Conservation (phyloP, 2,329 filamentous ascomycete species). For the Zymoseptoria brevis region DNA sequence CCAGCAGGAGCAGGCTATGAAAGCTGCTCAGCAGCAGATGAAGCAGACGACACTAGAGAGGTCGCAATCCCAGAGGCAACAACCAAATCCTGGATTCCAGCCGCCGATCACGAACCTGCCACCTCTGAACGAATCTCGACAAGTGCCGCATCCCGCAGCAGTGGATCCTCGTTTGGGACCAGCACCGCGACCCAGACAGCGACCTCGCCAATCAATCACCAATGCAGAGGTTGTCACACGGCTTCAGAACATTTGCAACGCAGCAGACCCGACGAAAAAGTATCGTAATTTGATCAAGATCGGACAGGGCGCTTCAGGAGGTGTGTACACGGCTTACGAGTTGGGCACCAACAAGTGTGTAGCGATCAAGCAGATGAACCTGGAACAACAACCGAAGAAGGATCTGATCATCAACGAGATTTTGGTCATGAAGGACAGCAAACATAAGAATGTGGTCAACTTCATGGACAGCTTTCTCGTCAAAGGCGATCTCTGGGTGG, state of each 20-base stretch:
- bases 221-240: slow-evolving; percentile 74
- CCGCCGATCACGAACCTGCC: slow-evolving; percentile 41
- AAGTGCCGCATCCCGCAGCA: slow-evolving; percentile 28
- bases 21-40: slow-evolving; percentile 71
- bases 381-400: slow-evolving; percentile 98
- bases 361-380: slow-evolving; percentile 99
- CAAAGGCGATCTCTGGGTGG: slow-evolving; percentile 87
- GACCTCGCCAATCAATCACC: slow-evolving; percentile 61
- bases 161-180: slow-evolving; percentile 45
- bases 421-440: slow-evolving; percentile 97
- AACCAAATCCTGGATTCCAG: slow-evolving; percentile 33
- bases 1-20: slow-evolving; percentile 79
- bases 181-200: slow-evolving; percentile 63
- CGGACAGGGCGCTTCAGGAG: slow-evolving; percentile 92
- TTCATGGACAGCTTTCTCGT: slow-evolving; percentile 96
- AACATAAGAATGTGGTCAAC: slow-evolving; percentile 97
- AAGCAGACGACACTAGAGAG: slow-evolving; percentile 55
- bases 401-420: slow-evolving; percentile 99
- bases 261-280: slow-evolving; percentile 78
- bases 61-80: slow-evolving; percentile 60
- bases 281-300: slow-evolving; percentile 90
- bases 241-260: slow-evolving; percentile 81
- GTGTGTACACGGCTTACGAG: slow-evolving; percentile 88
- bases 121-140: slow-evolving; percentile 12
- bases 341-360: slow-evolving; percentile 76